phyloP scores from a whole-genome alignment of 2,329 filamentous ascomycete genomes.

The Grosmannia penicillata region DNA sequence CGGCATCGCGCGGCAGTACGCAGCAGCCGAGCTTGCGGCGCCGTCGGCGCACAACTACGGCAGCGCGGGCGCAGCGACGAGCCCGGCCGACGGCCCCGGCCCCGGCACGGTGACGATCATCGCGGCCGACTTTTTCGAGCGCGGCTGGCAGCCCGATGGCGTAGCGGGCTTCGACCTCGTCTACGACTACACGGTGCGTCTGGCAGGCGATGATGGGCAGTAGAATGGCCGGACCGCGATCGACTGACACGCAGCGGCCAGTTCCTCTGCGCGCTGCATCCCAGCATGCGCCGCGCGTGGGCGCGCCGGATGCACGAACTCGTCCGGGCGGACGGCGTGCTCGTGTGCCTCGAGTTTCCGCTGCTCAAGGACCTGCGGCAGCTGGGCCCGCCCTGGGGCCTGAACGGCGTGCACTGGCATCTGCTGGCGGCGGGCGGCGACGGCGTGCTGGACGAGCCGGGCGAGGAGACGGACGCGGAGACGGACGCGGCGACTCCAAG shows the following conservation, averaged over 20 bases:
- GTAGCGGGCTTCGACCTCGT: constrained; percentile 28
- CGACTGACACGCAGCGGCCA: too few relatives aligned
- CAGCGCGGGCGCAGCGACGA: not conserved
- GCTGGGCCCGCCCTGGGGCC: constrained; percentile 23
- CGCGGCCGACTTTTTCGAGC: constrained; percentile 34
- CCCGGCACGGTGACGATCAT: constrained; percentile 26
- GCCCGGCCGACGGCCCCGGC: not conserved
- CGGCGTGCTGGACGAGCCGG: constrained; percentile 9
- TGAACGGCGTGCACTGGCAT: constrained; percentile 21
- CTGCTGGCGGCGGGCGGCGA: constrained; percentile 16
- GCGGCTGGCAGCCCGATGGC: constrained; percentile 15
- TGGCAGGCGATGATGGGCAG: not conserved
- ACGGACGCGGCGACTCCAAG: not conserved
- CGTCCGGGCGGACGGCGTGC: constrained; percentile 14
- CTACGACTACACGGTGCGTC: constrained; percentile 24
- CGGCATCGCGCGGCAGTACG: constrained; percentile 10
- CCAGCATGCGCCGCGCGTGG: constrained; percentile 13
- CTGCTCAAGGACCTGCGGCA: constrained; percentile 18
- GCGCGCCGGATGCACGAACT: constrained; percentile 16
- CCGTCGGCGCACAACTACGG: constrained; percentile 5
- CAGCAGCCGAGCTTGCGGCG: constrained; percentile 2
- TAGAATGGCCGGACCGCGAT: not conserved
- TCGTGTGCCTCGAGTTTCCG: constrained; percentile 26
- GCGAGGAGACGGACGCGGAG: not conserved
- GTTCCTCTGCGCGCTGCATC: constrained; percentile 18